Base-by-base conservation (phyloP, 805 yeast genomes). In the Kuraishia capsulata region DNA sequence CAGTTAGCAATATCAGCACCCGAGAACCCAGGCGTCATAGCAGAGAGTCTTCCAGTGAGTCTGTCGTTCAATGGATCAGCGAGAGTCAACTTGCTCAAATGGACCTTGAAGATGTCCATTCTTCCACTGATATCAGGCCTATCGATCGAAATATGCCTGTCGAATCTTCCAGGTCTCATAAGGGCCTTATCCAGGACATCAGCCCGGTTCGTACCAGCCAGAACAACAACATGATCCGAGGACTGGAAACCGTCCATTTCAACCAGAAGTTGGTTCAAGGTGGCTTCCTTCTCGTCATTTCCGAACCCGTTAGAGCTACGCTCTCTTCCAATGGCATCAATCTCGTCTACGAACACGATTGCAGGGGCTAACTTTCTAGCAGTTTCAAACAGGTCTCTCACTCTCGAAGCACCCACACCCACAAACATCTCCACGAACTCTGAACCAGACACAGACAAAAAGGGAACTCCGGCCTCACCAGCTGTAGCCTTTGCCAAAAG, bases 381-480 rank as follows among this genome's bases (percentile, higher is more conserved):
- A 21, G 85, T 83, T 45, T 81, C 75, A 65, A 92, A 92, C 50
- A 92, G 67, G 59, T 92, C 98, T 58, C 98, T 88, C 21, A 92
- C 98, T 59, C 98, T 77, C 14, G 95, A 83, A 2, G 98, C 97
- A 65, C 98, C 98, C 19, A 90, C 97, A 69, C 98, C 98, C 23
- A 89, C 97, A 67, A 88, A 92, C 97, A 90, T 92, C 59, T 90
- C 97, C 11, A 92, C 96, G 50, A 90, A 90, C 60, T 90, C 98
- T 4, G 97, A 89, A 46, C 98, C 98, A 1, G 96, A 85, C 16
- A 92, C 97, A 13, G 95, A 84, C 51, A 79, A 79, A 57, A 92
- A 92, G 32, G 99, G 97, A 30, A 92, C 98, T 41, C 92, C 95
- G 0, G 99, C 98, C 61, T 92, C 99, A 48, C 98, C 98, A 2